Percentiles rank a stretch among this genome's conserved stretches.
Conservation (phyloP, 192 early-diverging fungal species). For the Lunasporangiospora selenospora region DNA sequence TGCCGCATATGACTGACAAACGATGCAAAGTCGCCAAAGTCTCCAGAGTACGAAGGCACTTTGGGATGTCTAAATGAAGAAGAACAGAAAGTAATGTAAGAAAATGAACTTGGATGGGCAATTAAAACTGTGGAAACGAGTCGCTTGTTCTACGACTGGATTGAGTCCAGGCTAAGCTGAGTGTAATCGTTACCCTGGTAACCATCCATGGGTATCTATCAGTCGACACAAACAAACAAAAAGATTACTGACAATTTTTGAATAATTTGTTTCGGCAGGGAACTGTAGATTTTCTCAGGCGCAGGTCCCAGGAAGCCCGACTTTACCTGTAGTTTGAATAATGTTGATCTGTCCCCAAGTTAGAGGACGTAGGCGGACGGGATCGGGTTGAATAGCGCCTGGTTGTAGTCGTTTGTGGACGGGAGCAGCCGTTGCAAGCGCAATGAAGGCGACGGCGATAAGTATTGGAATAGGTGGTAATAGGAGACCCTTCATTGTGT, state of each 20-base stretch:
- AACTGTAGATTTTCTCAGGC: no score
- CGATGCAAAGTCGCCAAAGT: conserved; percentile 62
- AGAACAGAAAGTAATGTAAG: not conserved
- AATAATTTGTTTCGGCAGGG: no score
- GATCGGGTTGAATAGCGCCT: conserved; percentile 12
- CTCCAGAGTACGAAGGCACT: conserved; percentile 50
- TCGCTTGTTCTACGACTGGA: no score
- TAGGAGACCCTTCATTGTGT: no score
- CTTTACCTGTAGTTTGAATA: conserved; percentile 51
- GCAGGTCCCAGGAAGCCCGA: no score
- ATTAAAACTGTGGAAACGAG: no score
- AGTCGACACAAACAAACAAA: not conserved
- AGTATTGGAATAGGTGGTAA: conserved; percentile 1
- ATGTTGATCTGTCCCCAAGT: conserved; percentile 58
- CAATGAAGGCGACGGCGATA: conserved; percentile 6
- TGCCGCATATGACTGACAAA: conserved; percentile 58
- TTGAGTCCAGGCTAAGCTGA: not conserved
- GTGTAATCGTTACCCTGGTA: conserved; percentile 24
- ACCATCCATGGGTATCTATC: conserved; percentile 37
- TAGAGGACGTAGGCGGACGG: conserved; percentile 25
- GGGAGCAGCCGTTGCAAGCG: conserved; percentile 7
- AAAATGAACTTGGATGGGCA: no score
- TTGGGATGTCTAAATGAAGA: conserved; percentile 27
- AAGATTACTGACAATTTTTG: no score
- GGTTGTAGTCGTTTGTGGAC: conserved; percentile 28